These are phyloP conservation scores for Thermothelomyces thermophilus DNA, from an alignment of 2,329 filamentous ascomycete genomes.

Conservation along the genomic window DNA sequence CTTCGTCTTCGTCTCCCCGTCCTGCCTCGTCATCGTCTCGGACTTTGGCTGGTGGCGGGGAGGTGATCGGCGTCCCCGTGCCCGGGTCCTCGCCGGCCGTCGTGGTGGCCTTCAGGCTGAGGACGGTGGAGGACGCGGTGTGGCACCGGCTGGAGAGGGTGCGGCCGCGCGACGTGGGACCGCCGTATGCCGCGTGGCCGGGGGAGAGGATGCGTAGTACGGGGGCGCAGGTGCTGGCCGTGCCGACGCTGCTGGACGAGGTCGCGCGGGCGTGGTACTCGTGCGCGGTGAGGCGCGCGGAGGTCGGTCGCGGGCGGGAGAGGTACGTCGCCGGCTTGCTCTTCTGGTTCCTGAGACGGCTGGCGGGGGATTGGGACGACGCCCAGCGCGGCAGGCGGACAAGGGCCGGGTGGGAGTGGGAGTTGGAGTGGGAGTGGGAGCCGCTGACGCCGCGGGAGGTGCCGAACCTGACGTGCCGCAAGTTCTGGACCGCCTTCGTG, in stretches of 20 bases:
- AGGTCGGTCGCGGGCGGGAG: neutral
- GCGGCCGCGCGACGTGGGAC: slow-evolving; percentile 1
- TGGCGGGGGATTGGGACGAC: slow-evolving; percentile 6
- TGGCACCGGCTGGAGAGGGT: neutral
- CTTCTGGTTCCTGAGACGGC: slow-evolving; percentile 4
- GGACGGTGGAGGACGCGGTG: slow-evolving; percentile 24
- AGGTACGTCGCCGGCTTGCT: slow-evolving; percentile 1
- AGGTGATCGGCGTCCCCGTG: slow-evolving; percentile 39
- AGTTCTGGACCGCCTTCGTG: slow-evolving; percentile 10
- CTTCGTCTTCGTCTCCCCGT: too few species aligned
- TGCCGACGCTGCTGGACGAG: slow-evolving; percentile 14
- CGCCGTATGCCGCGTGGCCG: slow-evolving; percentile 3
- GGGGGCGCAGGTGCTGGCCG: slow-evolving; percentile 4
- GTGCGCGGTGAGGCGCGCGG: neutral
- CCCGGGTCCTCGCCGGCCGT: neutral
- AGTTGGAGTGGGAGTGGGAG: too few species aligned
- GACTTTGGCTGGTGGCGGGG: slow-evolving; percentile 17
- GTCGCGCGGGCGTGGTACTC: slow-evolving; percentile 8
- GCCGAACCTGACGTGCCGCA: slow-evolving; percentile 5
- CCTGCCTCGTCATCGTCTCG: too few species aligned
- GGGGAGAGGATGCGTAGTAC: slow-evolving; percentile 10
- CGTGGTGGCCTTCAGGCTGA: slow-evolving; percentile 20
- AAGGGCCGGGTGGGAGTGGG: neutral
- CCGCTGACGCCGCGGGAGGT: slow-evolving; percentile 9
- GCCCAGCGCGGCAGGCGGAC: neutral